Evolutionary conservation across 257 asterid species (phyloP).

Genomic region (Eustoma russellianum): DNA sequence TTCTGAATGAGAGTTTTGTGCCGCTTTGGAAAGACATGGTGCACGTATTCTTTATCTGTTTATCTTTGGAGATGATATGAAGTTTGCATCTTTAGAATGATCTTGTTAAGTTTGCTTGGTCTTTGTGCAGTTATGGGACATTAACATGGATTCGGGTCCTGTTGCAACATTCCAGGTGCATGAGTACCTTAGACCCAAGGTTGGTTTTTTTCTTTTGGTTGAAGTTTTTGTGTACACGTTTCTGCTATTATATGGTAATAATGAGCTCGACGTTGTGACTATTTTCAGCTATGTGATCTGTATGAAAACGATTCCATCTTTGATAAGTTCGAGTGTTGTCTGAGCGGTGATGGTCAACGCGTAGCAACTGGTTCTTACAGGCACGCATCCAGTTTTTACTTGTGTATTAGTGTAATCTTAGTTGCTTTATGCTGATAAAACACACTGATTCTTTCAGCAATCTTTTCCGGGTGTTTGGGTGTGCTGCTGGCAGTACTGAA

Average conservation of each 20-base stretch:
- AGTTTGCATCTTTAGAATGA: neutral
- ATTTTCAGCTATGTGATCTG: slow-evolving; percentile 70
- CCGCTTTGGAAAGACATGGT: neutral
- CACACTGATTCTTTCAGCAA: slow-evolving; percentile 48
- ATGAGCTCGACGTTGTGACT: slow-evolving; percentile 11
- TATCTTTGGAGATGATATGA: neutral
- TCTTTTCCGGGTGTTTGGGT: slow-evolving; percentile 86
- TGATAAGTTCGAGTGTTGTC: slow-evolving; percentile 96
- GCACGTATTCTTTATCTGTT: neutral
- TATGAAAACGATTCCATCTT: slow-evolving; percentile 96
- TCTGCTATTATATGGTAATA: slow-evolving; percentile 12
- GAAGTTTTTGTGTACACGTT: neutral
- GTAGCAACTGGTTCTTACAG: slow-evolving; percentile 99
- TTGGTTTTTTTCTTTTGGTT: slow-evolving; percentile 16
- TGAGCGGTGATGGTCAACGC: slow-evolving; percentile 90
- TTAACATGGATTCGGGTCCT: slow-evolving; percentile 98
- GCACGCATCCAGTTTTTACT: slow-evolving; percentile 20
- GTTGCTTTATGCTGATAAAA: neutral
- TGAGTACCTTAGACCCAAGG: slow-evolving; percentile 95
- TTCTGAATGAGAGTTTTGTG: neutral
- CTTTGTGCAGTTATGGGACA: slow-evolving; percentile 86
- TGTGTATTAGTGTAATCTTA: neutral
- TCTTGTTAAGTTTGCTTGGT: slow-evolving; percentile 1
- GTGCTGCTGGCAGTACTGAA: slow-evolving; percentile 63
- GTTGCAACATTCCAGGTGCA: slow-evolving; percentile 96